Percentiles rank a stretch among this genome's conserved stretches.
Conservation (phyloP, 371 early-diverging fungal genomes). For the Blakeslea trispora region DNA sequence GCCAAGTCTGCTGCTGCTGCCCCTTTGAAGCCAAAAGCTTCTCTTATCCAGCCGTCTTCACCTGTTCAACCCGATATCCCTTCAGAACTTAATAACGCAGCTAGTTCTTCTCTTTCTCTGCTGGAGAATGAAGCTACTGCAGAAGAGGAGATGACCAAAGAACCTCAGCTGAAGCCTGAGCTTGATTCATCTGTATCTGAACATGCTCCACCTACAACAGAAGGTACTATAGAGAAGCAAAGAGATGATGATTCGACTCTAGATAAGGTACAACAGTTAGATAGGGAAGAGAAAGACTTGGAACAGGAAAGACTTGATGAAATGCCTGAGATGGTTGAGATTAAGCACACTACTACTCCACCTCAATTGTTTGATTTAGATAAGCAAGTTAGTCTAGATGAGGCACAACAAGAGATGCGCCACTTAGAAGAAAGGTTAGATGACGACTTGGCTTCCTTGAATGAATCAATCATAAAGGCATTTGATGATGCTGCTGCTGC, state of each 20-base stretch:
- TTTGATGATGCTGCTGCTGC: conserved; percentile 25
- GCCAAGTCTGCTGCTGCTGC: conserved; percentile 18
- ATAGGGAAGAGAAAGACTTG: neutral
- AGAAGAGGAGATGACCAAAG: neutral
- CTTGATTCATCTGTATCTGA: no score
- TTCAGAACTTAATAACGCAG: neutral
- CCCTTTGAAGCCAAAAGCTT: conserved; percentile 10
- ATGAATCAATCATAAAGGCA: conserved; percentile 32
- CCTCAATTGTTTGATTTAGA: neutral
- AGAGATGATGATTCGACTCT: no score
- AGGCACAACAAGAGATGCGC: conserved; percentile 2
- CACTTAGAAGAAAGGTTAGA: conserved; percentile 2
- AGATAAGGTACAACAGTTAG: neutral
- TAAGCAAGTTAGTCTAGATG: neutral
- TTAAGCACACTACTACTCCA: neutral
- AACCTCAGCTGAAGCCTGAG: neutral
- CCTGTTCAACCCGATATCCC: conserved; percentile 2
- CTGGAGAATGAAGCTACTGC: neutral
- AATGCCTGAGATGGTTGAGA: conserved; percentile 13
- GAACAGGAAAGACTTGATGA: neutral
- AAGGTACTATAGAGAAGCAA: no score
- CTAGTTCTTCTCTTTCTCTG: no score
- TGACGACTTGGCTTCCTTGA: conserved; percentile 19
- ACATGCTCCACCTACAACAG: no score
- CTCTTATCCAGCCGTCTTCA: neutral